Conservation (phyloP, 1,139 yeast genomes). For the Candida mesenterica region DNA sequence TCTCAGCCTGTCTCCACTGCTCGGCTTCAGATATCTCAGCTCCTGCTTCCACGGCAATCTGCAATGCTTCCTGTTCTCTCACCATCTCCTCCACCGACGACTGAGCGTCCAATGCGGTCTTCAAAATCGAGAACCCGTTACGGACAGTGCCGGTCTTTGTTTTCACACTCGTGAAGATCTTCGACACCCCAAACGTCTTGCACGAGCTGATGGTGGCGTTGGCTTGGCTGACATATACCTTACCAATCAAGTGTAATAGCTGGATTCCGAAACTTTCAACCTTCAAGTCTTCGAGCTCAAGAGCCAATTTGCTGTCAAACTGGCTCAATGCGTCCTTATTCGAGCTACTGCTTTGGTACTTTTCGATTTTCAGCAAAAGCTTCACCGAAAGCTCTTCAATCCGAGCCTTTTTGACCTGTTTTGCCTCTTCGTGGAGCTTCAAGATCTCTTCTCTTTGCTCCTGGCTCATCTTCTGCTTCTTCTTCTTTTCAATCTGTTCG, state of each 20-base stretch:
- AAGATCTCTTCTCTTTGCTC: constrained; percentile 56
- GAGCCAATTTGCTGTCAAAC: constrained; percentile 41
- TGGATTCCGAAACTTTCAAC: constrained; percentile 50
- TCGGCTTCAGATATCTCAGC: constrained; percentile 40
- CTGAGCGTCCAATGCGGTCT: constrained; percentile 46
- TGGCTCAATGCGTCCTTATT: constrained; percentile 34
- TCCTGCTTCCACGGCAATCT: constrained; percentile 33
- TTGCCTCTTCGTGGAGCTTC: constrained; percentile 54
- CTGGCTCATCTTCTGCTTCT: constrained; percentile 40
- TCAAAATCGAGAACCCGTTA: constrained; percentile 39
- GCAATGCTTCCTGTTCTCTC: constrained; percentile 49
- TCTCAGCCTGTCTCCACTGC: constrained; percentile 54
- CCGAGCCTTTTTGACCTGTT: constrained; percentile 52
- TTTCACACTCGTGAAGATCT: constrained; percentile 52
- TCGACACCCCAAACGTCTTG: constrained; percentile 47
- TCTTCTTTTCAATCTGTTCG: constrained; percentile 16
- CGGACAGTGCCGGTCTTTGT: constrained; percentile 38
- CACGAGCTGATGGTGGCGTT: constrained; percentile 36
- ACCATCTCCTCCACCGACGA: constrained; percentile 40
- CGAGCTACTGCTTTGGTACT: constrained; percentile 26
- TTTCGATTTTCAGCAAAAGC: constrained; percentile 45
- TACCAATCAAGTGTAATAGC: constrained; percentile 56
- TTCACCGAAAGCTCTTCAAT: constrained; percentile 51
- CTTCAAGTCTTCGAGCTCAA: constrained; percentile 61
- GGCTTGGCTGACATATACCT: constrained; percentile 62